Evolutionary conservation across 371 early-diverging fungal genomes (phyloP), one percentile per base, ranked within the genome.

Genomic region (Rhizopus delemar): DNA sequence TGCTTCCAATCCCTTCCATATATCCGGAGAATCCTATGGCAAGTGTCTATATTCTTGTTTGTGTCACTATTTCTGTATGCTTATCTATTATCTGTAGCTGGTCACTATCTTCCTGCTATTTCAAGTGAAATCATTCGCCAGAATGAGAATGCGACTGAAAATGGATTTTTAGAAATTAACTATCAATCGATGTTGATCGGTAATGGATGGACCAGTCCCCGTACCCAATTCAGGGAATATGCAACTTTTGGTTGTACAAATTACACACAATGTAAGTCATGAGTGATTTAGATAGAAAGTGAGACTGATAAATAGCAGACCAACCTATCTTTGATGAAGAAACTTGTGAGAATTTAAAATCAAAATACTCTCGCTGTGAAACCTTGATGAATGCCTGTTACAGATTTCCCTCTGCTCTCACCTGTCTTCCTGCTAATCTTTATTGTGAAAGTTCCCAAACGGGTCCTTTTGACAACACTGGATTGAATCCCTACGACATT

Each of bases 191-290:
- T 95, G 58, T 70, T 89, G 55, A 90, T 95, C 55, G 96, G 96
- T 28, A 96, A 96, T 69, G 97, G 96, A 1, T 76, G 94, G 75
- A 91, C 90, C 2, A 90, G 94, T 52, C 91, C 92, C 28, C 75
- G 85, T 55, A 78, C 82, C 0, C 97, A 96, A 73, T 91, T 89
- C 65, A 80, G 89, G 68, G 89, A 87, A 71, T 96, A 93, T 71
- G 86, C 90, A 11, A 80, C 86, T 46, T 92, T 90, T 85, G 93
- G 90, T 1, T 90, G 92, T 65, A 83, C 88, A n/a, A 53, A 65
- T 28, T 65, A 68, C 46, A 58, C 34, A n/a, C 16, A 8, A 41
- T 56, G 41, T 34, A 43, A 34, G 46, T 51, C 4, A n/a, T 22
- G 22, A 22, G 22, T 1, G 22, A 22, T 22, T 22, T 22, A 22